Conservation (phyloP, 352 stramenopile genomes). For the Phytopythium vexans region DNA sequence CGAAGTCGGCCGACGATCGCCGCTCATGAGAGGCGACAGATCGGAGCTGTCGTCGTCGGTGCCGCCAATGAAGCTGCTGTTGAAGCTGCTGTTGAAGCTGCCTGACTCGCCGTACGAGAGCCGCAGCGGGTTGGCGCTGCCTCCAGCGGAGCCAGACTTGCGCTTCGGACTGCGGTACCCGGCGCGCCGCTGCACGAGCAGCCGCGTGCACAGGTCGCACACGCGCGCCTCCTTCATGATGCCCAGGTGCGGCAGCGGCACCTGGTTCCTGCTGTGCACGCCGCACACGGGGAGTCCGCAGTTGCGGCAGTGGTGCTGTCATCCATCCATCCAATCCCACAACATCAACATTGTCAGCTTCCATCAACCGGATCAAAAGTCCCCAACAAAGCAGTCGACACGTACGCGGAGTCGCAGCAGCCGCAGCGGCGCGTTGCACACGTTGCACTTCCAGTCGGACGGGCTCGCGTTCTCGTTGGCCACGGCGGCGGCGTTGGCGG, state of each 20-base stretch:
- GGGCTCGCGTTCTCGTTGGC: slow-evolving; percentile 7
- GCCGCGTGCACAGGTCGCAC: slow-evolving; percentile 68
- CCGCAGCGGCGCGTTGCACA: slow-evolving; percentile 54
- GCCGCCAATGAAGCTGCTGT: slow-evolving; percentile 3
- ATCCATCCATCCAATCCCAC: not conserved
- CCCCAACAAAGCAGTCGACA: slow-evolving; percentile 9
- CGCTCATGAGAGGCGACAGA: slow-evolving; percentile 16
- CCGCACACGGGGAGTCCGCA: slow-evolving; percentile 61
- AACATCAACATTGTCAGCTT: not conserved
- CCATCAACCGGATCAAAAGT: not conserved
- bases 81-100: not conserved
- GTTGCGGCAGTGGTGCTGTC: slow-evolving; percentile 63
- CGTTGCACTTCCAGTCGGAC: slow-evolving; percentile 56
- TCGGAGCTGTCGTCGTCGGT: slow-evolving; percentile 26
- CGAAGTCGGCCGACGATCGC: slow-evolving; percentile 14
- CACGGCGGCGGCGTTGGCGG: slow-evolving; percentile 2
- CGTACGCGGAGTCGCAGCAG: slow-evolving; percentile 48
- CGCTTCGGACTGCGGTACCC: slow-evolving; percentile 47
- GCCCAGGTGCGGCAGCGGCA: slow-evolving; percentile 64
- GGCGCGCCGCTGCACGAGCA: slow-evolving; percentile 62
- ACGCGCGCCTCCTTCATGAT: slow-evolving; percentile 76
- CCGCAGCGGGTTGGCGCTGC: slow-evolving; percentile 13
- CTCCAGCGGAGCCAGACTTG: slow-evolving; percentile 7
- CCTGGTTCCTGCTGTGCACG: slow-evolving; percentile 77
- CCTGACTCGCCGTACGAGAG: slow-evolving; percentile 12